phyloP scores from a whole-genome alignment of 345 rosid genomes.

The Sonneratia alba region DNA sequence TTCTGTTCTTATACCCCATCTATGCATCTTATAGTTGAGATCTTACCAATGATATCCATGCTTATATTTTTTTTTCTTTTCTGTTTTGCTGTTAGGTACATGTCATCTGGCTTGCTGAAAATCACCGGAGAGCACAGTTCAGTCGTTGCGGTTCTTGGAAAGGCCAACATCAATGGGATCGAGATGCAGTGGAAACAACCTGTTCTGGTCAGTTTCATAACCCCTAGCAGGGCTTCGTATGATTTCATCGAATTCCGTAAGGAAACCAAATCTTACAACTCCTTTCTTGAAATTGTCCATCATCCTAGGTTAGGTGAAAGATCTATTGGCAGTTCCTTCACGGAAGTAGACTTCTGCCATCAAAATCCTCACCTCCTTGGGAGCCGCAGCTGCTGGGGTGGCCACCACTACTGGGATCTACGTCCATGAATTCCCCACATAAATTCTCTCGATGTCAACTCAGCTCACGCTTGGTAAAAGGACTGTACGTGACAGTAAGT shows the following conservation, averaged over 20 bases:
- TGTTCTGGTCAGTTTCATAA: slow-evolving; percentile 35
- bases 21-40: background rate
- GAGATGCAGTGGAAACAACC: slow-evolving; percentile 82
- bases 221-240: background rate
- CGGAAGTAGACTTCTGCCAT: slow-evolving; percentile 29
- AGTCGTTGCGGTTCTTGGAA: slow-evolving; percentile 95
- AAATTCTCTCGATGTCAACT: background rate
- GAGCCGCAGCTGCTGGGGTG: slow-evolving; percentile 55
- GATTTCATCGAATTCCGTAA: background rate
- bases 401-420: slow-evolving; percentile 63
- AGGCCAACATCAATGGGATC: slow-evolving; percentile 83
- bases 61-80: background rate
- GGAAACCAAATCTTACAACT: background rate
- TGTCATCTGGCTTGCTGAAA: slow-evolving; percentile 62
- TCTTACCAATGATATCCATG: background rate
- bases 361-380: slow-evolving; percentile 55
- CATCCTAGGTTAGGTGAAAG: slow-evolving; percentile 27
- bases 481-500: background rate
- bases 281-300: background rate
- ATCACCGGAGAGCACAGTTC: slow-evolving; percentile 65
- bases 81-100: slow-evolving; percentile 48
- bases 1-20: slow-evolving; percentile 9
- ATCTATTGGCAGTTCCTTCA: slow-evolving; percentile 60
- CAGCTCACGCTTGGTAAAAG: background rate
- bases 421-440: background rate